Conservation (phyloP, 371 early-diverging fungal genomes). For the Apophysomyces trapeziformis region DNA sequence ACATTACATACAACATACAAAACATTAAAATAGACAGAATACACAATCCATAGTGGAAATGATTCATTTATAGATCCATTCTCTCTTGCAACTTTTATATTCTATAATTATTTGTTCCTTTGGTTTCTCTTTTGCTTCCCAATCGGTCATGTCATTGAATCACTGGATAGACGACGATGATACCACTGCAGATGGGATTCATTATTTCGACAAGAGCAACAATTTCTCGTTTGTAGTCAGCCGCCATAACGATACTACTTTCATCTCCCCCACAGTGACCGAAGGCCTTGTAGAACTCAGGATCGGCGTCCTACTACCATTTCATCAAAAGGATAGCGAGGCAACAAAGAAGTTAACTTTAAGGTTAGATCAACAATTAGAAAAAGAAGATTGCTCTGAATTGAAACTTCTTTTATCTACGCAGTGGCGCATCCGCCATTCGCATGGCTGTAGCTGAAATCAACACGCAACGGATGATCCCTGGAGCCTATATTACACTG, state of each 20-base stretch:
- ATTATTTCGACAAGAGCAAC: constrained; percentile 17
- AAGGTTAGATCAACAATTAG: constrained; percentile 28
- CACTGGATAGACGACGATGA: constrained; percentile 18
- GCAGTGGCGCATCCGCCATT: constrained; percentile 62
- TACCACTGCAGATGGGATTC: constrained; percentile 2
- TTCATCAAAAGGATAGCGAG: constrained; percentile 45
- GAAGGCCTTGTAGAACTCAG: constrained; percentile 48
- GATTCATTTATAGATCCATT: constrained; percentile 1
- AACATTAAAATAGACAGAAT: too few relatives aligned
- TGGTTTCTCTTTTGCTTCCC: background rate
- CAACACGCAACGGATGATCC: constrained; percentile 55
- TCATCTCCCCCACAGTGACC: constrained; percentile 31
- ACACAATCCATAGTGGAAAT: background rate
- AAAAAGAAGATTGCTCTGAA: background rate
- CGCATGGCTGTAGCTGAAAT: constrained; percentile 63
- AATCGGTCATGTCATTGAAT: background rate
- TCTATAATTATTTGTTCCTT: background rate
- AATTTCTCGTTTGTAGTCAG: constrained; percentile 27
- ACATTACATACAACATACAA: too few relatives aligned
- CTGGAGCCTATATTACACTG: constrained; percentile 61
- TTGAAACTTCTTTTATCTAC: background rate
- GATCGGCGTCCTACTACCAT: constrained; percentile 59
- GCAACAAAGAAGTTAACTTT: constrained; percentile 45
- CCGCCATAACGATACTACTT: constrained; percentile 35
- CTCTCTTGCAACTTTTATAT: background rate